phyloP scores from a whole-genome alignment of 768 basidiomycete genomes.

The Pisolithus albus region DNA sequence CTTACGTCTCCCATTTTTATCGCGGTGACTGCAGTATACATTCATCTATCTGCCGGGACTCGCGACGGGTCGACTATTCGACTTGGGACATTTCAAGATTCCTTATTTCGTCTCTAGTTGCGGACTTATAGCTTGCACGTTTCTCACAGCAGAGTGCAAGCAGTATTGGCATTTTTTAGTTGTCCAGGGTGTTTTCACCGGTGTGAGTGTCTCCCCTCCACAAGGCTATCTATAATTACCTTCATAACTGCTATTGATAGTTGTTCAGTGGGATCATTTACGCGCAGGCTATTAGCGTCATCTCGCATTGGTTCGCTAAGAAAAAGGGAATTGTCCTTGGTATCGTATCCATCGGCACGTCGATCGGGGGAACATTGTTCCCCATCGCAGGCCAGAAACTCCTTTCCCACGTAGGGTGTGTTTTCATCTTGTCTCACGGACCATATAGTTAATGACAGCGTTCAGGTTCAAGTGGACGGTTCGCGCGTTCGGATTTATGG shows the following conservation, averaged over 20 bases:
- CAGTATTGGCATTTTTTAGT: constrained; percentile 74
- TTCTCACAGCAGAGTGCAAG: constrained; percentile 66
- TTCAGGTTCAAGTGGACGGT: constrained; percentile 73
- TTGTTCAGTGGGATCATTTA: constrained; percentile 52
- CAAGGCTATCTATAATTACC: no score
- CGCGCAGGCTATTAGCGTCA: constrained; percentile 49
- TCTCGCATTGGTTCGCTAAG: constrained; percentile 70
- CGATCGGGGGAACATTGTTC: constrained; percentile 60
- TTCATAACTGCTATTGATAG: constrained; percentile 6
- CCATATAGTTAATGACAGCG: not conserved
- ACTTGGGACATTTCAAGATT: constrained; percentile 58
- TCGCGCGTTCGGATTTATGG: constrained; percentile 60
- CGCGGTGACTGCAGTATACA: constrained; percentile 39
- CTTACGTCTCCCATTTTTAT: not conserved
- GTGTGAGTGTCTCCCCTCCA: constrained; percentile 35
- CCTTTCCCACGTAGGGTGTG: constrained; percentile 49
- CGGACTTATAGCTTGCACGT: constrained; percentile 47
- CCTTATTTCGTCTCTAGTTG: constrained; percentile 43
- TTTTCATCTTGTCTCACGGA: constrained; percentile 1
- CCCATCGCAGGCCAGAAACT: constrained; percentile 56
- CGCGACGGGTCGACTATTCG: constrained; percentile 62
- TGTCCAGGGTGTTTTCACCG: constrained; percentile 63
- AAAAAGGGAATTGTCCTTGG: constrained; percentile 53
- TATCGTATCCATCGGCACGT: constrained; percentile 56
- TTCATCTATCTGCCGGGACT: constrained; percentile 58